Percentiles rank a stretch among this genome's conserved stretches.
These are phyloP conservation scores for Handroanthus guayacan DNA, from an alignment of 257 asterid genomes.

Conservation along the genomic window DNA sequence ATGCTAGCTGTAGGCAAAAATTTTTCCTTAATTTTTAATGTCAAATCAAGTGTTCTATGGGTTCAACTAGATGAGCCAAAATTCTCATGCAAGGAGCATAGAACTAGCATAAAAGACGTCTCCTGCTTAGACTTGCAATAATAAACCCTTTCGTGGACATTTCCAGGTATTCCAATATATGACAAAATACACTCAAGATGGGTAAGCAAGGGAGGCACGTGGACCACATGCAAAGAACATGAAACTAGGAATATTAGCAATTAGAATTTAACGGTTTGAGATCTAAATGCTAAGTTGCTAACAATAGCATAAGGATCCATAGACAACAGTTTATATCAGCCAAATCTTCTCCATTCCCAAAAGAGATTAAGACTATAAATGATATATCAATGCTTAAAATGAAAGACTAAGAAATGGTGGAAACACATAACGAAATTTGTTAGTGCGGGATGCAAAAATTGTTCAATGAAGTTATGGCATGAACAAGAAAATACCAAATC, in stretches of 20 bases:
- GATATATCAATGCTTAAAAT: constrained; percentile 9
- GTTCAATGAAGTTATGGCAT: not conserved
- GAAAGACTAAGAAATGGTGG: not conserved
- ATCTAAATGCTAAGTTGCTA: not conserved
- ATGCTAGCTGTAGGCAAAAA: constrained; percentile 9
- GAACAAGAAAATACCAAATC: constrained; percentile 13
- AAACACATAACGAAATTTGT: constrained; percentile 1
- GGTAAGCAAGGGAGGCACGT: not conserved
- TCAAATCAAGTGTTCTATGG: not conserved
- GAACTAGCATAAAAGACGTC: constrained; percentile 23
- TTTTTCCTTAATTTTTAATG: not conserved
- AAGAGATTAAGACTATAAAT: constrained; percentile 1
- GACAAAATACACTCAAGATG: constrained; percentile 14
- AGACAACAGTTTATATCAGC: constrained; percentile 21
- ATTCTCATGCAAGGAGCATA: constrained; percentile 16
- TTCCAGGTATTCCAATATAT: constrained; percentile 2
- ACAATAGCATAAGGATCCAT: constrained; percentile 3
- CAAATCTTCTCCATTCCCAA: constrained; percentile 20
- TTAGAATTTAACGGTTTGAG: not conserved
- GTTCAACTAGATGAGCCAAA: constrained; percentile 3
- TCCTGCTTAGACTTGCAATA: constrained; percentile 25
- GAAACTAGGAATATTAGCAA: constrained; percentile 19
- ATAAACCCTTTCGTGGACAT: constrained; percentile 18
- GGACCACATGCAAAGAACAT: constrained; percentile 21
- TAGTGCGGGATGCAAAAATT: not conserved